A percentile compares a stretch with the other conserved stretches of the same genome.
Evolutionary conservation across 2,329 filamentous ascomycete genomes (phyloP).

Genomic region (Paradendryphiella salina): DNA sequence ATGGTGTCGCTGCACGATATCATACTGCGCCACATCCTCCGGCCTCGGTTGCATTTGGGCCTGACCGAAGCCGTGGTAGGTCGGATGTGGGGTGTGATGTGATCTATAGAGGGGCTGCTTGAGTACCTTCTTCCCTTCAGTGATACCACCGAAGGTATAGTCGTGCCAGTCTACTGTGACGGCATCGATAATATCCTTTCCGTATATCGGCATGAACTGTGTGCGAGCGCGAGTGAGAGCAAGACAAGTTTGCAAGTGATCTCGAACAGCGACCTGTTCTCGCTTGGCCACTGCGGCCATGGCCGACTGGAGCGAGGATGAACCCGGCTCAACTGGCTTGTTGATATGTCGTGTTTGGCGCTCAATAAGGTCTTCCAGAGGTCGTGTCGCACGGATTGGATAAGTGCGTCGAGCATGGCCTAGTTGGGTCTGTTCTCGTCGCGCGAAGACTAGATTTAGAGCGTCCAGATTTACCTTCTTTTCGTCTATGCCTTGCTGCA

Average conservation of each 20-base stretch:
- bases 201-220: slow-evolving; percentile 79
- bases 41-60: slow-evolving; percentile 28
- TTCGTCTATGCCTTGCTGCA: slow-evolving; percentile 66
- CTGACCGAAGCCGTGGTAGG: slow-evolving; percentile 26
- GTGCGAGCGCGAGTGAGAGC: slow-evolving; percentile 81
- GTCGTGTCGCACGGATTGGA: slow-evolving; percentile 65
- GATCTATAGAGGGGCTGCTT: slow-evolving; percentile 17
- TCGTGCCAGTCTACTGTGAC: slow-evolving; percentile 61
- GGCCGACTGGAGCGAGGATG: slow-evolving; percentile 69
- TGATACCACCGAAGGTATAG: slow-evolving; percentile 38
- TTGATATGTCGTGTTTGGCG: slow-evolving; percentile 64
- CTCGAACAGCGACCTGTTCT: slow-evolving; percentile 67
- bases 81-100: slow-evolving; percentile 10
- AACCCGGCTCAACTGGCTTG: slow-evolving; percentile 54
- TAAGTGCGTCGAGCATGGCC: slow-evolving; percentile 52
- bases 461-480: slow-evolving; percentile 71
- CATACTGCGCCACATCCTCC: slow-evolving; percentile 15
- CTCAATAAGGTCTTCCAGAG: slow-evolving; percentile 71
- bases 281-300: slow-evolving; percentile 69
- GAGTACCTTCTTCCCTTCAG: slow-evolving; percentile 47
- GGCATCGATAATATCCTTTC: slow-evolving; percentile 74
- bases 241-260: slow-evolving; percentile 78
- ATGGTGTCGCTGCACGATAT: slow-evolving; percentile 50
- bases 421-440: slow-evolving; percentile 64
- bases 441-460: slow-evolving; percentile 75